Base-by-base conservation (phyloP, 169 alveolate species). In the Plasmodium vivax region DNA sequence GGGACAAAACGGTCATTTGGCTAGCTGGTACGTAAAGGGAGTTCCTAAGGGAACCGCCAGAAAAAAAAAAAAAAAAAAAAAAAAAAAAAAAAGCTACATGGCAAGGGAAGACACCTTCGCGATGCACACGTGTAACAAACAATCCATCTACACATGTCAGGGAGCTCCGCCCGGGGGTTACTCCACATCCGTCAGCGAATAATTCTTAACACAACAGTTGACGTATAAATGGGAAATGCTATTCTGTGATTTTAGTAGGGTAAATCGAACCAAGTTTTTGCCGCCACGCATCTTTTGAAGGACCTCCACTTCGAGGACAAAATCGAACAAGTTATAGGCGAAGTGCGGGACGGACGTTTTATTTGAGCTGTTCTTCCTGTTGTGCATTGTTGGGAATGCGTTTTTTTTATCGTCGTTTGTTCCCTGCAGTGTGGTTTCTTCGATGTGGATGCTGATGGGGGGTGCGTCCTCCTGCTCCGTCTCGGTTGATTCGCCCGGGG, bases 241-340 rank as follows among this genome's bases (percentile, higher is more conserved):
- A 36, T 51, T 71, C 62, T 56, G 93, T 34, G 93, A 85, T 9
- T 77, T 85, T 10, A 85, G 56, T 1, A 85, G 41, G n/a, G 93
- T 71, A 62, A 85, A 85, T n/a, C 85, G 82, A 19, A 85, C 27
- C 2, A 85, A 2, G 34, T 74, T 54, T 77, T 75, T 85, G 2
- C 71, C 30, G 12, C 77, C 45, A 14, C 83, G 54, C 43, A 43
- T 36, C 68, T 85, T 85, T 19, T 85, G 36, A 9, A 85, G 51
- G 19, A 77, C 10, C 6, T 85, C 85, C 27, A 85, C 23, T 74
- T 85, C 77, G 54, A 85, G 56, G 74, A 85, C 56, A 77, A n/a
- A 75, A 27, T 85, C 85, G 32, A 85, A 85, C 16, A 27, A 34
- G 79, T 85, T 85, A 54, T 58, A 85, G 27, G 62, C 34, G 47